Base-by-base conservation (phyloP, 1,139 yeast species). In the Lodderomyces beijingensis region DNA sequence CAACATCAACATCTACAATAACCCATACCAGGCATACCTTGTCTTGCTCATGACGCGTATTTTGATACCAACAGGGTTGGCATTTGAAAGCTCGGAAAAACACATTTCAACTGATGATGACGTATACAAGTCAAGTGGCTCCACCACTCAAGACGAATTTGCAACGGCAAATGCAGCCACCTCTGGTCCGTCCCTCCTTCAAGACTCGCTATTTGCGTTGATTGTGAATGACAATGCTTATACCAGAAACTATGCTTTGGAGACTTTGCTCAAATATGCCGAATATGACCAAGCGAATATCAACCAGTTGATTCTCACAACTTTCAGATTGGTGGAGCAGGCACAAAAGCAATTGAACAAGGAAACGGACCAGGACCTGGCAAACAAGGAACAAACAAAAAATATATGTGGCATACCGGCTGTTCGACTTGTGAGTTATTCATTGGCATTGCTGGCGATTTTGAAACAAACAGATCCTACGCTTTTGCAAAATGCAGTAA, bases 401-500 rank as follows among this genome's bases (percentile, higher is more conserved):
- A 61, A 60, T 36, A 47, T 53, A 4, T 53, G 57, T 16, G 34
- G 34, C 4, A 44, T 48, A 13, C 35, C 47, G 2, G 41, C 57
- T 1, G 54, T 57, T 1, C 55, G 55, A 32, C 42, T 65, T 5
- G 43, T 59, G 28, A 57, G 62, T 25, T 63, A 57, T 41, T 56
- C 73, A 0, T 53, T 67, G 33, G 58, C 62, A 2, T 50, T 69
- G 30, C 61, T 60, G 55, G 47, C 70, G 0, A 46, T 67, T 23
- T 52, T 69, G 19, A 65, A 57, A 34, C 67, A 62, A 33, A 58
- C 72, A 0, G 61, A 65, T 16, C 52, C 62, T 4, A 47, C 56
- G 1, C 43, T 59, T 7, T 47, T 69, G n/a, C 73, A 65, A 41
- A 65, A 67, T 37, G 52, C 74, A 3, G 58, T 65, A 1, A 52